Base-by-base conservation (phyloP, 768 basidiomycete species). In the Grammothele lineata region DNA sequence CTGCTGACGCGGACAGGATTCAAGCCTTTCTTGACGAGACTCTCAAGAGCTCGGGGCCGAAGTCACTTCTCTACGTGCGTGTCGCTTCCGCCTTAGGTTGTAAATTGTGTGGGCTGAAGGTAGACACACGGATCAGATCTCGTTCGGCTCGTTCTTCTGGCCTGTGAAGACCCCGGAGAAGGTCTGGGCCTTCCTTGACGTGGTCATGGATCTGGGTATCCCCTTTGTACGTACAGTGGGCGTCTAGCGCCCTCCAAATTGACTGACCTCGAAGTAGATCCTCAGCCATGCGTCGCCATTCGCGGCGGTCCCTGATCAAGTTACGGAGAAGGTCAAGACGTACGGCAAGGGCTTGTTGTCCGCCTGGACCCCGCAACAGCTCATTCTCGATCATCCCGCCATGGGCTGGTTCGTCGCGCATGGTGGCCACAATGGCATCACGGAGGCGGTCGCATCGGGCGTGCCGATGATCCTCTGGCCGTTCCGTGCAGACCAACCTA, bases 391-490 rank as follows among this genome's bases (percentile, higher is more conserved):
- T 22, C 8, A 17, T 24, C 59, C 56, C 14, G 59, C 39, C 9
- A 48, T 47, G 12, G 59, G 58, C 5, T 60, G 61, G 58, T 55
- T 61, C 41, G 35, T 64, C 6, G 50, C 56, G 5, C 62, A 64
- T 25, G 54, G 57, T 12, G 62, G 62, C 10, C 55, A 57, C 26
- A 61, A 59, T 48, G 56, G 59, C 15, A 45, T 56, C 12, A 46
- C 47, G n/a, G 62, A 64, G 36, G 47, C 59, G 9, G 34, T 64
- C 25, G 30, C 18, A 9, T 43, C 50, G 3, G 61, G 59, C 2
- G 56, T 62, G 9, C 62, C 62, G 0, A 58, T 57, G 37, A 63
- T 63, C 35, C 55, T 54, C 27, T 61, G 62, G 62, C 62, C 62
- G 3, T 57, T 56, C 51, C 37, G 34, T 12, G 60, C 49, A 1